These are phyloP conservation scores for Fusarium protoensiforme DNA, from an alignment of 2,329 filamentous ascomycete species.

Conservation along the genomic window DNA sequence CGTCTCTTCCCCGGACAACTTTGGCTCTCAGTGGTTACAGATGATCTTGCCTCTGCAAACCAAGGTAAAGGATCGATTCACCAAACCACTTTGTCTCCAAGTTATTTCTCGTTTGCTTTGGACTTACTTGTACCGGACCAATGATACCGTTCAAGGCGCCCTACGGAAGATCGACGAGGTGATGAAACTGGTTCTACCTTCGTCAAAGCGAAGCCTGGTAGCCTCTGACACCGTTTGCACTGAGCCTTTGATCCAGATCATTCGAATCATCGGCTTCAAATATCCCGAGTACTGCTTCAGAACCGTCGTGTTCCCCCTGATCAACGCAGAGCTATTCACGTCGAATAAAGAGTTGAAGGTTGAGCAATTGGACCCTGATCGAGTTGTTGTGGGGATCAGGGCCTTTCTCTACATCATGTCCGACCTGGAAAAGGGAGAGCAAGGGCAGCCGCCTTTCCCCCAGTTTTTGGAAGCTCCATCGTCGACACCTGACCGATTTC, in stretches of 20 bases:
- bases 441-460: constrained; percentile 84
- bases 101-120: constrained; percentile 91
- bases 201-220: constrained; percentile 81
- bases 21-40: constrained; percentile 87
- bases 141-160: constrained; percentile 75
- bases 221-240: constrained; percentile 86
- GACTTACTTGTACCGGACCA: constrained; percentile 91
- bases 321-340: constrained; percentile 90
- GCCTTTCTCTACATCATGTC: constrained; percentile 94
- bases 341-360: constrained; percentile 82
- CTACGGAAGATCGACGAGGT: constrained; percentile 90
- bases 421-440: constrained; percentile 87
- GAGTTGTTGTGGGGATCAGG: constrained; percentile 96
- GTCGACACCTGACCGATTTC: constrained; percentile 60
- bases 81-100: constrained; percentile 83
- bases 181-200: constrained; percentile 83
- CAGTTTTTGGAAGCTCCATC: constrained; percentile 64
- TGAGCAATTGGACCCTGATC: constrained; percentile 93
- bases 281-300: constrained; percentile 94
- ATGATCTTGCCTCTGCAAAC: constrained; percentile 81
- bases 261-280: constrained; percentile 93
- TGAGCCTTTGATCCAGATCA: constrained; percentile 91
- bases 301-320: constrained; percentile 91
- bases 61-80: constrained; percentile 84
- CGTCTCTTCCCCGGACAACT: constrained; percentile 85